Evolutionary conservation across 352 stramenopile genomes (phyloP).

Genomic region (Phytophthora nicotianae): DNA sequence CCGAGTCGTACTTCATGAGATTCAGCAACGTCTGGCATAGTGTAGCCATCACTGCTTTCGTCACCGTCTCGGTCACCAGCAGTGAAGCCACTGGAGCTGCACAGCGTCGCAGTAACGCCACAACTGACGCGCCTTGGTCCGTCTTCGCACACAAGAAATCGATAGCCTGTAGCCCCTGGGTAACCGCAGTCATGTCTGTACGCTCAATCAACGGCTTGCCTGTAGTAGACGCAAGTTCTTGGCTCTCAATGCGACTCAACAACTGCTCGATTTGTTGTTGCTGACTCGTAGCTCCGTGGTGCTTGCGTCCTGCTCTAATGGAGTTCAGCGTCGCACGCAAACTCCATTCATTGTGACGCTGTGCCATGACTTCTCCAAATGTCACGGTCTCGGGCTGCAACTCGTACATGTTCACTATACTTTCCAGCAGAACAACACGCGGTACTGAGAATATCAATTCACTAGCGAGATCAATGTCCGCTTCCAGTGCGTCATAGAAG

Average conservation of each 20-base stretch:
- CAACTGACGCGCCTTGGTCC: conserved; percentile 40
- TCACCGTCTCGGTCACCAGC: conserved; percentile 47
- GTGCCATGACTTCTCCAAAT: conserved; percentile 48
- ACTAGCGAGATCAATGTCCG: conserved; percentile 39
- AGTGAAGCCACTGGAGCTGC: conserved; percentile 47
- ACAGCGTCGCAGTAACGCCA: conserved; percentile 50
- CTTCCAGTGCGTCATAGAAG: conserved; percentile 51
- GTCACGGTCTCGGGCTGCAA: conserved; percentile 47
- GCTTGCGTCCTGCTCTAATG: conserved; percentile 45
- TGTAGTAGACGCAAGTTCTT: conserved; percentile 5
- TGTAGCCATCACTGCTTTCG: conserved; percentile 60
- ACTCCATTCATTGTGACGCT: conserved; percentile 37
- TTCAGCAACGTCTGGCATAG: conserved; percentile 74
- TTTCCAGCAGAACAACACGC: conserved; percentile 43
- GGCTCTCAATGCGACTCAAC: conserved; percentile 30
- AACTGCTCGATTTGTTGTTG: conserved; percentile 65
- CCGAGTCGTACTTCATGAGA: conserved; percentile 58
- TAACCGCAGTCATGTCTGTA: conserved; percentile 30
- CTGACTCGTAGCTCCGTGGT: conserved; percentile 47
- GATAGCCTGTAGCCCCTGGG: conserved; percentile 45
- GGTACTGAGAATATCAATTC: conserved; percentile 48
- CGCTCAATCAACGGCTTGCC: conserved; percentile 28
- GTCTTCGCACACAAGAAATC: conserved; percentile 51
- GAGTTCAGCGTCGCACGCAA: conserved; percentile 35
- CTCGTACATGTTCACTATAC: conserved; percentile 59